Base-by-base conservation (phyloP, 2,329 filamentous ascomycete species). In the Arthroderma sp. region DNA sequence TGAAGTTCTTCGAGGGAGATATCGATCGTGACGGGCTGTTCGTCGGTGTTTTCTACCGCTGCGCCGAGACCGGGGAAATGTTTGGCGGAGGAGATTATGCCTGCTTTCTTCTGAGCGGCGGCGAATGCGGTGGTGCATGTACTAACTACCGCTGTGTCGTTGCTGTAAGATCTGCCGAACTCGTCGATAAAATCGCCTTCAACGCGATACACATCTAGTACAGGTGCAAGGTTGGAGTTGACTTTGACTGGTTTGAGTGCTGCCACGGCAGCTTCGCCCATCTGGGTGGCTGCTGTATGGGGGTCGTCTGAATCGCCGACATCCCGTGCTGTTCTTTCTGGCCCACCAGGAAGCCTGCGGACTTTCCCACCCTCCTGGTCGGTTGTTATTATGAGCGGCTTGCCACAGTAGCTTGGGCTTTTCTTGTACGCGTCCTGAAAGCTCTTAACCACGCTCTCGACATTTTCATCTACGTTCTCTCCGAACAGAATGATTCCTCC, bases 401-500 rank as follows among this genome's bases (percentile, higher is more conserved):
- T 44, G 5, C 55, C 57, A 4, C 42, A 11, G 36, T 59, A 54
- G 5, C 46, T 47, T 0, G 47, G 42, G 29, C 52, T 54, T 6
- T 52, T 36, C 5, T 47, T 47, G 28, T 57, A 60, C 4, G 53
- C 43, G 15, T 46, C 38, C 43, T 61, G 58, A 32, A 58, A 50
- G 22, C 43, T 41, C 6, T 46, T 29, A 22, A 61, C 51, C 4
- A 46, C 42, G 6, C 44, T 42, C 22, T 50, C 38, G n/a, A 59
- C 46, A 31, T 58, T 53, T 36, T 47, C 49, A 27, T 51, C 36
- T 44, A 61, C 52, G 42, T 61, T 61, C 27, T 56, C 52, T 3
- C 55, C 53, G 45, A 60, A 60, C 34, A 61, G 47, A 29, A 60
- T 55, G 11, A 61, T 48, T 3, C 59, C 59, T 27, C 59, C 59